Conservation (phyloP, 441 rosid genomes). For the Euphorbia celastroides region DNA sequence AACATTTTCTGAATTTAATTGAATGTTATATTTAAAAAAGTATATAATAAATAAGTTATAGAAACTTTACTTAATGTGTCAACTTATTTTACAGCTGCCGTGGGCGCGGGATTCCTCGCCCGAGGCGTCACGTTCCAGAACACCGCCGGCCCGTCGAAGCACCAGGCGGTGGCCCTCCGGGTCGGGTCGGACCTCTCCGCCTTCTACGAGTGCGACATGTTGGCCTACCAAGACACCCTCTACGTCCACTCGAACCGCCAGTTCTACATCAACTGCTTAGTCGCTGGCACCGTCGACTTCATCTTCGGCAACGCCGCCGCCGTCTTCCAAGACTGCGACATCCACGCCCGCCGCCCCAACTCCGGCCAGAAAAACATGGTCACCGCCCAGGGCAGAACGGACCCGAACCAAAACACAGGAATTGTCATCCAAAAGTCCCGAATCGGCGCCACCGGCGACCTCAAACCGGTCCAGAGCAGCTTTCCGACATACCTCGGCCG, state of each 20-base stretch:
- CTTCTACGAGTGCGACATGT: conserved; percentile 44
- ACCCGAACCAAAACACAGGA: conserved; percentile 42
- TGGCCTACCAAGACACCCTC: conserved; percentile 73
- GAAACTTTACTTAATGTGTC: too few species aligned
- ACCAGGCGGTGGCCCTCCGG: conserved; percentile 68
- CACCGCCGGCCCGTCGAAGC: conserved; percentile 64
- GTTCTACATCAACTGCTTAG: conserved; percentile 52
- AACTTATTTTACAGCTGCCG: conserved; percentile 46
- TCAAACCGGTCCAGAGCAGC: conserved; percentile 30
- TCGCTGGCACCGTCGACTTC: conserved; percentile 49
- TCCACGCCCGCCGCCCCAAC: conserved; percentile 35
- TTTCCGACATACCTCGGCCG: conserved; percentile 58
- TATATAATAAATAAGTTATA: background rate
- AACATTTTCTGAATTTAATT: background rate
- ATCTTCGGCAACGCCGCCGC: conserved; percentile 45
- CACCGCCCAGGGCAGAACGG: conserved; percentile 48
- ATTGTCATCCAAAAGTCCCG: conserved; percentile 75
- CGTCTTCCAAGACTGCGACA: conserved; percentile 43
- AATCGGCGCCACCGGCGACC: conserved; percentile 50
- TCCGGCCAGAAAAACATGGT: conserved; percentile 42
- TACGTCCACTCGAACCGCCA: conserved; percentile 74
- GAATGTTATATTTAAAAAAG: background rate
- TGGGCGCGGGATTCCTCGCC: conserved; percentile 62
- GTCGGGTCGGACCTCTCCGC: conserved; percentile 60
- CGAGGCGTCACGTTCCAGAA: conserved; percentile 69